Percentiles rank a stretch among this genome's conserved stretches.
Conservation (phyloP, 176 grass and related monocot genomes). For the Chloris gayana region DNA sequence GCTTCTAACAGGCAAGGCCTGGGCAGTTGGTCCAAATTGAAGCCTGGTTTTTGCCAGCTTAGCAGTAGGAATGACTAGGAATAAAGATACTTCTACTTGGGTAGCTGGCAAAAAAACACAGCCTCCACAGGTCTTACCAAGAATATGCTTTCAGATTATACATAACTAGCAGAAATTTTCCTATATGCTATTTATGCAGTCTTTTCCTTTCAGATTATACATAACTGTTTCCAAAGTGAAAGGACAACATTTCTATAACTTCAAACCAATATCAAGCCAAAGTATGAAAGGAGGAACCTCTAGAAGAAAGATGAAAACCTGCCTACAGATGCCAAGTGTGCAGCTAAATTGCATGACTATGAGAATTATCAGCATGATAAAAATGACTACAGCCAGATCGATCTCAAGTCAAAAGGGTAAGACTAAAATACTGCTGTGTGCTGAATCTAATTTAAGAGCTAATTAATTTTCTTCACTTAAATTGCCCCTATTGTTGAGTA, state of each 20-base stretch:
- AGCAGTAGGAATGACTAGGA: not conserved
- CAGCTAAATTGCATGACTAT: not conserved
- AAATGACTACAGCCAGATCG: not conserved
- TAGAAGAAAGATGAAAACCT: slow-evolving; percentile 25
- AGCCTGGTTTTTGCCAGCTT: not conserved
- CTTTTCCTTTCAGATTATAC: not conserved
- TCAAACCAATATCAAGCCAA: not conserved
- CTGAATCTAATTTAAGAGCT: not conserved
- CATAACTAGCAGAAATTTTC: not conserved
- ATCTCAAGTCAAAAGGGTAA: not conserved
- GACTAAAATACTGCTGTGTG: not conserved
- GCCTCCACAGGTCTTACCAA: not conserved
- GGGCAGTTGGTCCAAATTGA: not conserved
- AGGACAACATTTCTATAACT: not conserved
- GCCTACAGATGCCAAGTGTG: not conserved
- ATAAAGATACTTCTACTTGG: no score
- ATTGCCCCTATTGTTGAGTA: not conserved
- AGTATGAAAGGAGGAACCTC: not conserved
- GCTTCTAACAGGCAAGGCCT: not conserved
- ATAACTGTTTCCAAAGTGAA: not conserved
- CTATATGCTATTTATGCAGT: not conserved
- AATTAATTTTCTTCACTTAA: not conserved
- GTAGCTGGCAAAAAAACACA: not conserved
- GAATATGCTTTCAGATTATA: no score
- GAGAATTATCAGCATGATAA: not conserved